Base-by-base conservation (phyloP, 2,329 filamentous ascomycete genomes). In the Akanthomyces uredinophilus region DNA sequence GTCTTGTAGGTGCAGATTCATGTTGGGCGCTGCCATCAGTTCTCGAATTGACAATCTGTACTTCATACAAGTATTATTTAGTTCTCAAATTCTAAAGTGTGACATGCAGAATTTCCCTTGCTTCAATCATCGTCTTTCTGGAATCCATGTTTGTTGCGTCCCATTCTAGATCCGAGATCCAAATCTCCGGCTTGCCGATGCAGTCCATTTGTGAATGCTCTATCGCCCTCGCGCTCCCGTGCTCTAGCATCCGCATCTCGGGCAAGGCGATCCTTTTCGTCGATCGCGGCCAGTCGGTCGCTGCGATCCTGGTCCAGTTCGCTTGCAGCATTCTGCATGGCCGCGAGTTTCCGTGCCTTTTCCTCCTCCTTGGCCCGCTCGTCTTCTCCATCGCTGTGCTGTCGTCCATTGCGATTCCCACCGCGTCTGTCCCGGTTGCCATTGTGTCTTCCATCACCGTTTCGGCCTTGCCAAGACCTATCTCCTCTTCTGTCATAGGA, bases 231-330 rank as follows among this genome's bases (percentile, higher is more conserved):
- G 59, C 84, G 84, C 69, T 86, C 80, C 62, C 89, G 79, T 24
- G 83, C 83, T 64, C 73, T 77, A 35, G 92, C 85, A 60, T 96
- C 91, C 1, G 84, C 83, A 64, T 90, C 86, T 14, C 82, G 80
- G 50, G 86, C 83, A 20, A 78, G 78, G 54, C 83, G 81, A 67
- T 96, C 91, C 64, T 81, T 81, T 65, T 85, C 83, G 27, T 85
- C 86, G 20, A 93, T 76, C 1, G 85, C 85, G 0, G 85, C 83
- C 11, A 96, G 77, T 27, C 91, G 84, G 63, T 83, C 81, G 66
- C 84, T 84, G 37, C 92, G 86, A 67, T 89, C 87, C n/a, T 79
- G 71, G 68, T 94, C 90, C 53, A 96, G 78, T 13, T 88, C 84
- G 1, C 80, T 81, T 5, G 89, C 89, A 32, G 86, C 87, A 20